A percentile compares a stretch with the other conserved stretches of the same genome.
phyloP scores from a whole-genome alignment of 1,284 basidiomycete species.

The Apiotrichum brassicae region DNA sequence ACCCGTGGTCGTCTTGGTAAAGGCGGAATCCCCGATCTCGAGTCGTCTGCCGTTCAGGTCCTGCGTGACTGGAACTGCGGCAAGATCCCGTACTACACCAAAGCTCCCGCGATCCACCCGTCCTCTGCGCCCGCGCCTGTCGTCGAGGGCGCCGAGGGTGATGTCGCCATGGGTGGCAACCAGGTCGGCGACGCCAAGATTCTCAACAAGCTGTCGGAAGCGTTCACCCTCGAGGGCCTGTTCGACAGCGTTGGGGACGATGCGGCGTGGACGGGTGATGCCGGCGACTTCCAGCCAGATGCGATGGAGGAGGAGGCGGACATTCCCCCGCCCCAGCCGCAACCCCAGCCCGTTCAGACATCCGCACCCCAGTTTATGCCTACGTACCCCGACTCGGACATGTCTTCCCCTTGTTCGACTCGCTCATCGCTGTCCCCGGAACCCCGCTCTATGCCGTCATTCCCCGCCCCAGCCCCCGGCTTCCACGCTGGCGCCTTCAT shows the following conservation, averaged over 20 bases:
- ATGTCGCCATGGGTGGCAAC: constrained; percentile 33
- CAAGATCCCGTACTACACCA: constrained; percentile 82
- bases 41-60: constrained; percentile 74
- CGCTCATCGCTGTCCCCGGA: constrained; percentile 9
- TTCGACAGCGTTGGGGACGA: constrained; percentile 39
- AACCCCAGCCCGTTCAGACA: neutral
- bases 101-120: constrained; percentile 64
- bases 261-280: constrained; percentile 41
- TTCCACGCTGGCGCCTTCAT: constrained; percentile 1
- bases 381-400: constrained; percentile 5
- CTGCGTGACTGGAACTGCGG: constrained; percentile 94
- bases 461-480: neutral
- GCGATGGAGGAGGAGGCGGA: constrained; percentile 16
- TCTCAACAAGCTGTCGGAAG: constrained; percentile 39
- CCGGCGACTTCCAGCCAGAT: constrained; percentile 19
- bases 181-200: constrained; percentile 42
- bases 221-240: constrained; percentile 45
- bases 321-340: neutral
- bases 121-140: constrained; percentile 12
- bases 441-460: constrained; percentile 3
- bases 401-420: constrained; percentile 3
- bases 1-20: constrained; percentile 78
- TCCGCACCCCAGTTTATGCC: neutral
- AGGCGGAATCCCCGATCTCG: constrained; percentile 86
- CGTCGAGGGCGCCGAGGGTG: constrained; percentile 21